Evolutionary conservation across 306 rosid species (phyloP), one percentile per base, ranked within the genome.

Genomic region (Quercus parvula): DNA sequence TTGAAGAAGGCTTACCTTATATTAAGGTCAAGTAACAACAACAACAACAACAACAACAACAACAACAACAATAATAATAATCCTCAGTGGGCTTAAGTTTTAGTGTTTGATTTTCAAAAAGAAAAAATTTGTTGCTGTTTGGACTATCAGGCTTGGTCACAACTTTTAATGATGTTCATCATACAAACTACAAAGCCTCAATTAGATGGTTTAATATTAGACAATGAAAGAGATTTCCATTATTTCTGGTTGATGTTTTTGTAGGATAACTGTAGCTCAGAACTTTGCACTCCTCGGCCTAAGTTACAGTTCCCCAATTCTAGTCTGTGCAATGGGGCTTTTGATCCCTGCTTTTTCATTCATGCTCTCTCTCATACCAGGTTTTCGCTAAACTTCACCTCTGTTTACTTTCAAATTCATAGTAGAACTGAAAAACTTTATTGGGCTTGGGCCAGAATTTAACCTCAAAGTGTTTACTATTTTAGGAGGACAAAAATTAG

Each of bases 271-370:
- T 7, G 56, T 90, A 78, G 77, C 94, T 68, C 97, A 92, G 75
- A 90, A 71, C 74, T 86, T 92, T 22, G 85, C 92, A 73, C 88
- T 83, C 79, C 52, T 86, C 81, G 90, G 97, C 70, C 88, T 92
- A 54, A 80, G 90, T 46, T 87, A 85, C 82, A 89, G 98, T 77
- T 88, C 97, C 2, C 98, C 97, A 18, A 89, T 92, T 73, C 90
- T 92, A 54, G 91, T 91, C 3, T 89, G 90, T 78, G 91, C 85
- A 38, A 91, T 94, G 94, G 96, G 92, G 27, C 97, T 81, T 54
- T 77, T 82, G 84, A 81, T 91, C 66, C 97, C 93, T 33, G 41
- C 92, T 4, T 86, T 88, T 84, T 91, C 83, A 78, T 86, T 91
- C 82, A 14, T 90, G 5, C 87, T 92, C 77, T 90, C 89, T 12